phyloP scores from a whole-genome alignment of 108 stramenopile species.

The Aureococcus anophagefferens region DNA sequence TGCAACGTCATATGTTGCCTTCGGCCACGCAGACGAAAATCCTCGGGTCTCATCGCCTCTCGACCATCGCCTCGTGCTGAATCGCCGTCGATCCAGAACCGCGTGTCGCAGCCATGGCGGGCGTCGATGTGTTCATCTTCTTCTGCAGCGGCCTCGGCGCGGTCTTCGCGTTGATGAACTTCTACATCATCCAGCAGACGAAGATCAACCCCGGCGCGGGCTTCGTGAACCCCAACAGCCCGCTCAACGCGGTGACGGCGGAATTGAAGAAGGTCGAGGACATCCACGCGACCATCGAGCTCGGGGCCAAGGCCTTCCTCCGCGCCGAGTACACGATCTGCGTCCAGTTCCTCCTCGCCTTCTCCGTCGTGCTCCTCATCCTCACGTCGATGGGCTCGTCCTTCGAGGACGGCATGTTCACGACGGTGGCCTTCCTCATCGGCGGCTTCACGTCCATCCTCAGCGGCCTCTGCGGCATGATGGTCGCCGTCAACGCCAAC shows the following conservation, averaged over 20 bases:
- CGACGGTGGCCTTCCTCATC: slow-evolving; percentile 76
- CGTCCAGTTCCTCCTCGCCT: slow-evolving; percentile 72
- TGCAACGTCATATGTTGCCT: too few species aligned
- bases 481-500: slow-evolving; percentile 91
- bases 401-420: slow-evolving; percentile 74
- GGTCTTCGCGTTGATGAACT: neutral
- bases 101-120: too few species aligned
- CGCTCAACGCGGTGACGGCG: neutral
- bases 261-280: slow-evolving; percentile 31
- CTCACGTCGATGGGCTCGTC: slow-evolving; percentile 79
- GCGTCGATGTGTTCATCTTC: too few species aligned
- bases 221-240: neutral
- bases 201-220: neutral
- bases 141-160: too few species aligned
- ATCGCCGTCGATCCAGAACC: too few species aligned
- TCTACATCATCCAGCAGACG: neutral
- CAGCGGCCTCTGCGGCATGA: slow-evolving; percentile 90
- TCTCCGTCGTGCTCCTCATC: slow-evolving; percentile 67
- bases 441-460: slow-evolving; percentile 60
- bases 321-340: slow-evolving; percentile 88
- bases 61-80: too few species aligned
- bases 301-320: slow-evolving; percentile 89
- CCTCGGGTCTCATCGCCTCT: too few species aligned
- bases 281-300: slow-evolving; percentile 84
- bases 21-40: too few species aligned